Conservation (phyloP, 495 filamentous ascomycete genomes). For the Umbilicaria muhlenbergii region DNA sequence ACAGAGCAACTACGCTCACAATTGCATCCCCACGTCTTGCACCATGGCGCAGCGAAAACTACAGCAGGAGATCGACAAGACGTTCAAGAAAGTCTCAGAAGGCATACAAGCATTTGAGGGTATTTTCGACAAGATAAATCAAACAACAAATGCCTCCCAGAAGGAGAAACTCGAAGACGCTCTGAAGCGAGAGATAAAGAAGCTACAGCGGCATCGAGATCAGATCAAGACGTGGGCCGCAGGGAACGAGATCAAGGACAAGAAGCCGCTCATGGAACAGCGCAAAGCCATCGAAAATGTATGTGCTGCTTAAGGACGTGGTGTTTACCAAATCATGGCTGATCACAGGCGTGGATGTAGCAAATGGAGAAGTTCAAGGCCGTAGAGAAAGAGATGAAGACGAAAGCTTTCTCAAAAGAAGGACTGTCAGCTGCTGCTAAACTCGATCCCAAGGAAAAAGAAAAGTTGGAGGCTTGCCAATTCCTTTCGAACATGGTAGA, state of each 20-base stretch:
- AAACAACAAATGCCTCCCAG: constrained; percentile 79
- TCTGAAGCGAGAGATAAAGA: constrained; percentile 98
- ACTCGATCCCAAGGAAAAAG: constrained; percentile 87
- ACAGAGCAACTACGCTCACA: neutral
- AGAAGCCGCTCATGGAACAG: constrained; percentile 83
- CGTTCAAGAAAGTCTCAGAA: constrained; percentile 92
- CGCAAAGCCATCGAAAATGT: constrained; percentile 93
- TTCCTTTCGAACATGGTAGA: constrained; percentile 83
- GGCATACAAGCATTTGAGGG: constrained; percentile 83
- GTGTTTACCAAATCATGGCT: constrained; percentile 4
- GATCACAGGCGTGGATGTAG: constrained; percentile 30
- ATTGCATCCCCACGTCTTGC: constrained; percentile 7
- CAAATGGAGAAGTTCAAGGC: constrained; percentile 99
- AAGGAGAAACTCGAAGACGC: constrained; percentile 97
- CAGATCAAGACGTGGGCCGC: constrained; percentile 99
- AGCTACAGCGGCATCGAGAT: constrained; percentile 89
- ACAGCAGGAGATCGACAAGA: constrained; percentile 92
- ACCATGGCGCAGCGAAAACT: constrained; percentile 89
- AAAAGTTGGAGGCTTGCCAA: constrained; percentile 70
- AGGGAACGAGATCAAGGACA: constrained; percentile 97
- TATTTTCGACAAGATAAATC: constrained; percentile 91
- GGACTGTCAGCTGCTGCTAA: constrained; percentile 79
- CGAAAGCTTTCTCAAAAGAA: constrained; percentile 98
- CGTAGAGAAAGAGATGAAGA: constrained; percentile 99
- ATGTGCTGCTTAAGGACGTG: constrained; percentile 12